These are phyloP conservation scores for Rosa rugosa DNA, from an alignment of 306 rosid species.

Conservation along the genomic window DNA sequence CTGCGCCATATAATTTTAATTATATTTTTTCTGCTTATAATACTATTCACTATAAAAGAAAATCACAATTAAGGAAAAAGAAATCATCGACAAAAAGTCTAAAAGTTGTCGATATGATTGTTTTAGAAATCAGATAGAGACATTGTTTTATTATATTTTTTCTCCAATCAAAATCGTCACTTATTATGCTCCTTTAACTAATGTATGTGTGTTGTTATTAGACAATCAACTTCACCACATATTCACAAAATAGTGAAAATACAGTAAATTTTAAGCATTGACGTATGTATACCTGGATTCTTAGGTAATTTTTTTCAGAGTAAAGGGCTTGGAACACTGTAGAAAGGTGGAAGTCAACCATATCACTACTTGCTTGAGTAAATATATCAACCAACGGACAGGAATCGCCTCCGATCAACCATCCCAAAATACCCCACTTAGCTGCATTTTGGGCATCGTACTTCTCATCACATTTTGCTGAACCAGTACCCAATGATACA, in stretches of 20 bases:
- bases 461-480: conserved; percentile 25
- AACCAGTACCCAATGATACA: conserved; percentile 43
- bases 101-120: too few relatives aligned
- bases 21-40: background rate
- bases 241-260: background rate
- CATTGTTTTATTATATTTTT: too few relatives aligned
- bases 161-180: background rate
- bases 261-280: background rate
- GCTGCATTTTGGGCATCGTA: conserved; percentile 34
- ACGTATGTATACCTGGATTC: conserved; percentile 34
- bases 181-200: background rate
- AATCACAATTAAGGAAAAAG: too few relatives aligned
- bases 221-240: background rate
- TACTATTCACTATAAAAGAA: background rate
- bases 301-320: conserved; percentile 30
- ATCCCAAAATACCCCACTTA: conserved; percentile 40
- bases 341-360: conserved; percentile 47
- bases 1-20: background rate
- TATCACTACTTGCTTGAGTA: conserved; percentile 42
- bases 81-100: too few relatives aligned
- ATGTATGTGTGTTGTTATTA: background rate
- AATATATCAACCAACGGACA: conserved; percentile 38
- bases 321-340: conserved; percentile 35
- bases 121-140: too few relatives aligned
- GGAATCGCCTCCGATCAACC: conserved; percentile 35